Base-by-base conservation (phyloP, 2,329 filamentous ascomycete genomes). In the Botrytis porri region DNA sequence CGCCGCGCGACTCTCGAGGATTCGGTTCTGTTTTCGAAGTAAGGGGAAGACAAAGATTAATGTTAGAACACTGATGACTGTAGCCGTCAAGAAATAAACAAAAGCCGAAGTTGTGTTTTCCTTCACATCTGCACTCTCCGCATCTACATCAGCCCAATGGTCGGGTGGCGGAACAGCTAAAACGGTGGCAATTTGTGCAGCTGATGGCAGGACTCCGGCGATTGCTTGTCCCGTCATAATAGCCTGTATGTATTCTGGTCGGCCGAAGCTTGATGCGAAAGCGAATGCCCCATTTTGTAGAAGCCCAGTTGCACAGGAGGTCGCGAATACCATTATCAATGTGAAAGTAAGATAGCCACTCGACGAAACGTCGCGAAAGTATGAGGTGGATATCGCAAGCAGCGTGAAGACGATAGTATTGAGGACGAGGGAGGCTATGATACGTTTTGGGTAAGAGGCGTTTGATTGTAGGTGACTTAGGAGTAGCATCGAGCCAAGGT, bases 201-300 rank as follows among this genome's bases (percentile, higher is more conserved):
- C 86, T 65, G 93, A 91, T 0, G 96, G 96, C 5, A 98, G 84
- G 16, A 99, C 95, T 43, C 96, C 96, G 0, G 96, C 95, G 6
- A 99, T 86, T 45, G 91, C 95, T 82, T 99, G 96, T 1, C 96
- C 96, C 4, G 92, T 90, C 95, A 99, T 98, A 82, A 98, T 94
- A 37, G 92, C 95, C 83, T 98, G 95, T 72, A 94, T 97, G 82
- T 98, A 99, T 82, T 96, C 93, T 32, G 92, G 89, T 69, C 93
- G 86, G 51, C 91, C 93, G 79, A 97, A 98, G 70, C 93, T 91
- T 5, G 93, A 89, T 4, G 94, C 94, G 80, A 95, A 98, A 4
- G 96, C 94, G 81, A 98, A 97, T 18, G 96, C 89, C 29, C 96
- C 96, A 81, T 98, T 98, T 83, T 98, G 96, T 77, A 95, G 92